phyloP scores from a whole-genome alignment of 2,329 filamentous ascomycete species.

The Ceratocystis alfenasii region DNA sequence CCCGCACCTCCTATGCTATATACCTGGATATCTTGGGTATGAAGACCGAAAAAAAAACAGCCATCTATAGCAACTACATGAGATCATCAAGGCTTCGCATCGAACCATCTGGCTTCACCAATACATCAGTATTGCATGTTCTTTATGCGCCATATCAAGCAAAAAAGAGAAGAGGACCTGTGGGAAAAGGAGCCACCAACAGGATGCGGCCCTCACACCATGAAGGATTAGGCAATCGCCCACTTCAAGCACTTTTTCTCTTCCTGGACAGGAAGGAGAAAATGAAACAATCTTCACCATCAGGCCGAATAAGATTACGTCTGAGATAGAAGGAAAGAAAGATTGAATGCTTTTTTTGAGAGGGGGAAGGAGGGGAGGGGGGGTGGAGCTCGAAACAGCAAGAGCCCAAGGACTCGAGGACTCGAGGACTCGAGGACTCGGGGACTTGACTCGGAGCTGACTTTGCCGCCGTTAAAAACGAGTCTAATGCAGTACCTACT shows the following conservation, averaged over 20 bases:
- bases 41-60: not conserved
- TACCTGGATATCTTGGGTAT: not conserved
- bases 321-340: not conserved
- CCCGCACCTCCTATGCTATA: not conserved
- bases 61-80: not conserved
- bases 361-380: too few relatives aligned
- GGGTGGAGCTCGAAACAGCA: not conserved
- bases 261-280: not conserved
- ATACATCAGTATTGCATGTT: conserved; percentile 4
- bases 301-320: not conserved
- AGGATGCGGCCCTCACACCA: not conserved
- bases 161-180: not conserved
- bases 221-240: not conserved
- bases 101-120: not conserved
- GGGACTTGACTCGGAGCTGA: not conserved
- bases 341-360: too few relatives aligned
- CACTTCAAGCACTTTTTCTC: not conserved
- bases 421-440: not conserved
- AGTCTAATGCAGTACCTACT: not conserved
- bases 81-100: not conserved
- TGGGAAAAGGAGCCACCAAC: not conserved
- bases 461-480: not conserved
- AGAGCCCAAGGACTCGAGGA: not conserved
- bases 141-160: not conserved
- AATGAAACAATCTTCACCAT: not conserved